A percentile compares a stretch with the other conserved stretches of the same genome.
phyloP scores from a whole-genome alignment of 257 asterid species.

The Fraxinus americana region DNA sequence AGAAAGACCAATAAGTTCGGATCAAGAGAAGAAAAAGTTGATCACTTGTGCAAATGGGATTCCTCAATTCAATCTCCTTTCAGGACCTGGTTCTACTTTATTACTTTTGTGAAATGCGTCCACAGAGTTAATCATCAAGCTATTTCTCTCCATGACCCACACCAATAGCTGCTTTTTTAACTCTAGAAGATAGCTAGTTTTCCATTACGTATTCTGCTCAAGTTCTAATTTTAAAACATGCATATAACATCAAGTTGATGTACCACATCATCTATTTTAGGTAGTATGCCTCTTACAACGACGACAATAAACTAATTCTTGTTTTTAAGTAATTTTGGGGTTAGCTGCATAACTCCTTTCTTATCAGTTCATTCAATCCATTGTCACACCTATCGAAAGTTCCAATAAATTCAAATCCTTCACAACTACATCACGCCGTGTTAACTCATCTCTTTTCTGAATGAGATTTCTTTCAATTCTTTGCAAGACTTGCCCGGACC shows the following conservation, averaged over 20 bases:
- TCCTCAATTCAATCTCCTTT: background rate
- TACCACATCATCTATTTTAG: background rate
- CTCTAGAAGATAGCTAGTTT: background rate
- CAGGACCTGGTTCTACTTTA: slow-evolving; percentile 1
- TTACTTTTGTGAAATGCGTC: background rate
- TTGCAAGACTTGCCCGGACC: background rate
- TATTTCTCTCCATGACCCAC: background rate
- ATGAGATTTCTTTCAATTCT: background rate
- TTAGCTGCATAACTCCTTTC: background rate
- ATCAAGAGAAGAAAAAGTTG: background rate
- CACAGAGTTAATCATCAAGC: background rate
- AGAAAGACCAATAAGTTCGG: background rate
- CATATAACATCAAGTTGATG: background rate
- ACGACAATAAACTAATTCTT: background rate
- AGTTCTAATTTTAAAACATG: background rate
- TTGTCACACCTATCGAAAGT: background rate
- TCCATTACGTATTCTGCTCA: background rate
- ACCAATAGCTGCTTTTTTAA: background rate
- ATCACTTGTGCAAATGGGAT: background rate
- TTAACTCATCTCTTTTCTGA: background rate
- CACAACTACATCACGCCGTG: background rate
- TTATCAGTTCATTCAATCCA: background rate
- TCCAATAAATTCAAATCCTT: background rate
- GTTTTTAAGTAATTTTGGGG: background rate
- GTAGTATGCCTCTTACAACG: background rate